These are phyloP conservation scores for Cladosporium halotolerans DNA, from an alignment of 2,329 filamentous ascomycete species.

Conservation along the genomic window DNA sequence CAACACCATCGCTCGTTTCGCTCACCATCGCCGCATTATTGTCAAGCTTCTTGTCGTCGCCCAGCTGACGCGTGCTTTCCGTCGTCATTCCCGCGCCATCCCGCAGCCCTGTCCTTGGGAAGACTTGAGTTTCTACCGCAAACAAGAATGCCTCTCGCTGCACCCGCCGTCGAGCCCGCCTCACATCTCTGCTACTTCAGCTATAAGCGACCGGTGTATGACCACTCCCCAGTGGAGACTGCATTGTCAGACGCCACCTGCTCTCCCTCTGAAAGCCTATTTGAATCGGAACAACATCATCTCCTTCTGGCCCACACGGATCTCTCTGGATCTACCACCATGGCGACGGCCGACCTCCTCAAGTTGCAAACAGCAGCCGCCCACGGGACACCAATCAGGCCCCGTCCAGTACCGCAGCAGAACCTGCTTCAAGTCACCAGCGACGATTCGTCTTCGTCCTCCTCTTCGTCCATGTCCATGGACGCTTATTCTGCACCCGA, in stretches of 20 bases:
- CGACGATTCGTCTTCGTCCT: slow-evolving; percentile 19
- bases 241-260: slow-evolving; percentile 15
- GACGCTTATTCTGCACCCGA: slow-evolving; percentile 18
- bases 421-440: slow-evolving; percentile 29
- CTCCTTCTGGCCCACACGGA: slow-evolving; percentile 20
- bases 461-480: slow-evolving; percentile 13
- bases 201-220: slow-evolving; percentile 11
- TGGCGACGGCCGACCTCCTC: slow-evolving; percentile 23
- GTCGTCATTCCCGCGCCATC: too few species aligned
- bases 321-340: slow-evolving; percentile 12
- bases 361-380: slow-evolving; percentile 29
- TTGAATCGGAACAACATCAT: slow-evolving; percentile 13
- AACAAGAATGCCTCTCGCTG: too few species aligned
- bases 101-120: too few species aligned
- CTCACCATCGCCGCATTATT: too few species aligned
- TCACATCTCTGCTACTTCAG: slow-evolving; percentile 15
- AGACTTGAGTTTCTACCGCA: too few species aligned
- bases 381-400: slow-evolving; percentile 20
- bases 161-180: too few species aligned
- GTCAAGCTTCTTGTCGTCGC: too few species aligned
- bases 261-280: too few species aligned
- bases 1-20: too few species aligned
- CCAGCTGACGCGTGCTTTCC: too few species aligned
- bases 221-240: slow-evolving; percentile 16
- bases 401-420: slow-evolving; percentile 26